phyloP scores from a whole-genome alignment of 768 basidiomycete species.

The Leucocoprinus birnbaumii region DNA sequence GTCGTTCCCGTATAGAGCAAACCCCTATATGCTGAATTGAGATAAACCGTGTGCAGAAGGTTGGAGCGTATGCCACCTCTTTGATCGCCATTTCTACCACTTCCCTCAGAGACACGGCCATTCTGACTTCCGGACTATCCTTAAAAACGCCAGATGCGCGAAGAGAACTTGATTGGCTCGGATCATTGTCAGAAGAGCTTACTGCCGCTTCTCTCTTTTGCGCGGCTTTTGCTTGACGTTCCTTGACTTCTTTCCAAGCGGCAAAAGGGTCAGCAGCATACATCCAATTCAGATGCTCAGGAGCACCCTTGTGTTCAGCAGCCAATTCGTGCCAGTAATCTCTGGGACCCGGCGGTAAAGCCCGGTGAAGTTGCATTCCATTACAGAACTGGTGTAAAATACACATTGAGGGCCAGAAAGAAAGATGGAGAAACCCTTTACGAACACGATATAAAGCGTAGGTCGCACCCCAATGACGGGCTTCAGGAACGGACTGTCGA shows the following conservation, averaged over 20 bases:
- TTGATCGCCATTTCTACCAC: slow-evolving; percentile 80
- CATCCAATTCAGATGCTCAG: slow-evolving; percentile 80
- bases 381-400: slow-evolving; percentile 62
- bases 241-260: slow-evolving; percentile 63
- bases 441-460: slow-evolving; percentile 86
- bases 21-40: slow-evolving; percentile 33
- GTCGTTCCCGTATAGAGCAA: slow-evolving; percentile 39
- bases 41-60: background rate
- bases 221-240: slow-evolving; percentile 57
- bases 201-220: slow-evolving; percentile 36
- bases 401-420: slow-evolving; percentile 22
- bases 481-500: slow-evolving; percentile 69
- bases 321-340: slow-evolving; percentile 86
- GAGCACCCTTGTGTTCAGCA: slow-evolving; percentile 61
- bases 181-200: background rate
- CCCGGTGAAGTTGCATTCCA: slow-evolving; percentile 65
- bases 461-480: slow-evolving; percentile 88
- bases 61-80: slow-evolving; percentile 41
- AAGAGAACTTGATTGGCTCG: slow-evolving; percentile 8
- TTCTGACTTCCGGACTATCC: slow-evolving; percentile 72
- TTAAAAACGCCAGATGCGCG: slow-evolving; percentile 39
- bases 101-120: slow-evolving; percentile 75
- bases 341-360: slow-evolving; percentile 80
- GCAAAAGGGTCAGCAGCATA: slow-evolving; percentile 86
- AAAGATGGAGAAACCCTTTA: slow-evolving; percentile 20